phyloP scores from a whole-genome alignment of 805 yeast species.

The Komagataella ulmi region DNA sequence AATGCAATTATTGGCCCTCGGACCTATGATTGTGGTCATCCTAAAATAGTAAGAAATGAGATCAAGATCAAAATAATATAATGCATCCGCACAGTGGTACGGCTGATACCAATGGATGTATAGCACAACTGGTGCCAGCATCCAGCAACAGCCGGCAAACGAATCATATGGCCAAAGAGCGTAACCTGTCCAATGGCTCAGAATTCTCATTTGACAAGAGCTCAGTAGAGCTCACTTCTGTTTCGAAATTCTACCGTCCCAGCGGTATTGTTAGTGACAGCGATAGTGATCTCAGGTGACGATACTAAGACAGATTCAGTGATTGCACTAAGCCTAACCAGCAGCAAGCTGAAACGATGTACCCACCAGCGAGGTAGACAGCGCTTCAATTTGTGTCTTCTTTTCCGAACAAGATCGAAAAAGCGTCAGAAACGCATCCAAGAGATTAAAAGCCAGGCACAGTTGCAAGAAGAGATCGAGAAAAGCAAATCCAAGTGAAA shows the following conservation, averaged over 20 bases:
- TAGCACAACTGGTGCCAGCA: neutral
- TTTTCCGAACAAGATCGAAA: no score
- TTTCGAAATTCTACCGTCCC: neutral
- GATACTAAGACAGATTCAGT: no score
- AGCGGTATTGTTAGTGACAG: neutral
- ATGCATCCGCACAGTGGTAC: neutral
- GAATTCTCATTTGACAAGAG: neutral
- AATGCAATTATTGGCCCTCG: neutral
- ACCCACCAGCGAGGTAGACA: no score
- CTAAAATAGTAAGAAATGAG: neutral
- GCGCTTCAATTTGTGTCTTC: no score
- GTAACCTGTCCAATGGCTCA: neutral
- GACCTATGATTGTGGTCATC: neutral
- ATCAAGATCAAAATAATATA: no score
- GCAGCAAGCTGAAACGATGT: no score
- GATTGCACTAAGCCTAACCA: no score
- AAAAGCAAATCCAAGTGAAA: no score
- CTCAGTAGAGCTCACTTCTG: neutral
- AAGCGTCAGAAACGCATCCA: no score
- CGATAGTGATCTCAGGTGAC: no score
- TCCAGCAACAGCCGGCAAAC: neutral
- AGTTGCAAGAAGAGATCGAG: no score
- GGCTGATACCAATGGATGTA: neutral
- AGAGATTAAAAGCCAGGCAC: no score
- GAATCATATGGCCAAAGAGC: neutral